Evolutionary conservation across 441 rosid genomes (phyloP).

Genomic region (Manihot esculenta): DNA sequence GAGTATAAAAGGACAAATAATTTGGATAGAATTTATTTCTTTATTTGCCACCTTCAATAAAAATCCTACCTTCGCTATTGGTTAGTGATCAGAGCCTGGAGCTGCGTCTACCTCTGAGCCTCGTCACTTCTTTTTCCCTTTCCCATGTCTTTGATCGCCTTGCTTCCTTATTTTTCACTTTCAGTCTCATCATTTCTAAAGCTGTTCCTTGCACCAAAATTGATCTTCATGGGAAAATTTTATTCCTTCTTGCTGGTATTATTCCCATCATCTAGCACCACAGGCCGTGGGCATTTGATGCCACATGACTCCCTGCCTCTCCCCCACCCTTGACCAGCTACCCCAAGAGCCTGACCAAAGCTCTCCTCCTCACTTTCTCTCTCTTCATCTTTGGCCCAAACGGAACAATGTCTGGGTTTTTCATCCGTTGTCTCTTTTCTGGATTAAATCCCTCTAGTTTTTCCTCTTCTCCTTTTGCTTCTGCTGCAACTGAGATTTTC

Average conservation of each 20-base stretch:
- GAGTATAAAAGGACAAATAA: too few species aligned
- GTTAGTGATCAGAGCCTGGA: slow-evolving; percentile 36
- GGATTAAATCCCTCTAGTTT: slow-evolving; percentile 90
- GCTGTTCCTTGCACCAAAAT: slow-evolving; percentile 50
- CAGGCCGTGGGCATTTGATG: slow-evolving; percentile 82
- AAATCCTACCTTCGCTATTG: too few species aligned
- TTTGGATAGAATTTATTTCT: too few species aligned
- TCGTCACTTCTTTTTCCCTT: slow-evolving; percentile 81
- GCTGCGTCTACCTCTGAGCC: slow-evolving; percentile 48
- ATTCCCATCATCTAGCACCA: slow-evolving; percentile 57
- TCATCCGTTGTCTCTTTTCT: slow-evolving; percentile 63
- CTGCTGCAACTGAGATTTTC: slow-evolving; percentile 88
- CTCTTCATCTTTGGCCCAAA: slow-evolving; percentile 94
- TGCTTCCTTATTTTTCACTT: slow-evolving; percentile 92
- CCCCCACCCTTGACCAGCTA: slow-evolving; percentile 74
- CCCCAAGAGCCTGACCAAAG: slow-evolving; percentile 33
- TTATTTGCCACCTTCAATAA: too few species aligned
- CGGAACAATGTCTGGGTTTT: slow-evolving; percentile 93
- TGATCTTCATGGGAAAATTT: slow-evolving; percentile 55
- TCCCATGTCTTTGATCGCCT: slow-evolving; percentile 96
- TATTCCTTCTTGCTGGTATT: slow-evolving; percentile 45
- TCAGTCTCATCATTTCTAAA: slow-evolving; percentile 77
- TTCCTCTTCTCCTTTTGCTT: slow-evolving; percentile 93
- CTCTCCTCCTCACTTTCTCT: slow-evolving; percentile 81
- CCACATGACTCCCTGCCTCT: slow-evolving; percentile 98